Evolutionary conservation across 2,329 filamentous ascomycete species (phyloP).

Genomic region (Microsporum canis): DNA sequence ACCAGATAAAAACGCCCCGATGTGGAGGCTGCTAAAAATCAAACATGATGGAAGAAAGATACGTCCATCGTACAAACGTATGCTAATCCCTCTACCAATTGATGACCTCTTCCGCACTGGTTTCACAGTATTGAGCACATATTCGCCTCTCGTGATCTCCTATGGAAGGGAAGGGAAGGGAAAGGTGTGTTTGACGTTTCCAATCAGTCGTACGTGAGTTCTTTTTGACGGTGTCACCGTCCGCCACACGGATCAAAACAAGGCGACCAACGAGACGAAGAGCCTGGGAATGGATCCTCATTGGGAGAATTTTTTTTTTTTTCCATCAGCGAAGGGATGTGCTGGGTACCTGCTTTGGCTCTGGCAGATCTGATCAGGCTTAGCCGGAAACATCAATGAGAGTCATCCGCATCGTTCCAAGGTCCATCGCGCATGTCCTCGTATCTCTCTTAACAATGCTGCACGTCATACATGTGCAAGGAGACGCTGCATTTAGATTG

Average conservation of each 20-base stretch:
- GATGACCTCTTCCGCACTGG: not conserved
- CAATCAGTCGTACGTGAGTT: not conserved
- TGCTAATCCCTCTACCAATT: not conserved
- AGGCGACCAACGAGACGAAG: not conserved
- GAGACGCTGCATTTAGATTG: not conserved
- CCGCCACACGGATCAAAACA: not conserved
- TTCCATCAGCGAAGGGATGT: not conserved
- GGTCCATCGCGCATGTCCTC: not conserved
- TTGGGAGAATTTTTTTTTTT: not conserved
- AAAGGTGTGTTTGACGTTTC: not conserved
- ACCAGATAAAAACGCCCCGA: not conserved
- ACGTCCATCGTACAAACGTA: not conserved
- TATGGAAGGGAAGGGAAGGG: not conserved
- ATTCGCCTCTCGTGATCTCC: not conserved
- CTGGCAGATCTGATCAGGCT: not conserved
- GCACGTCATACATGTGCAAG: not conserved
- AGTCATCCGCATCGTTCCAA: not conserved
- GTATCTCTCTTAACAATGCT: not conserved
- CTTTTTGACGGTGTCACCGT: slow-evolving; percentile 2
- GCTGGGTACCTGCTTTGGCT: not conserved
- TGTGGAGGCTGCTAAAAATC: not conserved
- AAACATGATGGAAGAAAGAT: not conserved
- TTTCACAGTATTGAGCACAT: not conserved
- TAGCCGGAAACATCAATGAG: not conserved
- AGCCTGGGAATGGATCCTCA: not conserved